Base-by-base conservation (phyloP, 148 eudicot genomes). In the Pharnaceum exiguum region DNA sequence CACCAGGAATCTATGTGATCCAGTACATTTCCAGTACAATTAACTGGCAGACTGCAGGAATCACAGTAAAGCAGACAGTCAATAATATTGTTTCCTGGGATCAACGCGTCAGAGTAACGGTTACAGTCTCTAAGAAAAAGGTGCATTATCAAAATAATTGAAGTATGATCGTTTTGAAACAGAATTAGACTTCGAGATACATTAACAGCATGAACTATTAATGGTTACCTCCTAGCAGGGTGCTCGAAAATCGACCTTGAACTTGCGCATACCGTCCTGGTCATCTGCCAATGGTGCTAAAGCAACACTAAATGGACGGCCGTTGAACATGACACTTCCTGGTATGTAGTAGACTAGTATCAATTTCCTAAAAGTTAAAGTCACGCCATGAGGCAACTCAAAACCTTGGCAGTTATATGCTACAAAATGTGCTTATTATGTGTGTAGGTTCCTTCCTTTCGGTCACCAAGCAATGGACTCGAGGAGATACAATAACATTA, bases 211-310 rank as follows among this genome's bases (percentile, higher is more conserved):
- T 27, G 13, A 13, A 21, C 7, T 17, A 6, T 0, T 18, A 10
- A 8, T 27, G 5, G n/a, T 46, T 16, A 0, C 6, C 23, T 12
- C 12, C 16, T 33, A 25, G n/a, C 64, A 71, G 70, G 66, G 46
- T 28, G 24, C 70, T 23, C 15, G 23, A 33, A 39, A 46, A 26
- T 72, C 81, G 9, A 74, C 84, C 25, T 51, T 88, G 67, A 67
- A 84, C 46, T 63, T 88, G 65, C 80, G 91, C 30, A 73, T 88
- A 51, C 96, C 91, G 39, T 24, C 58, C 10, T 88, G 96, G 96
- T 55, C 96, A 59, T 21, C 36, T 51, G 57, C 71, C 39, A 46
- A 37, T 43, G 81, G 79, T 37, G 73, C 75, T 18, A 75, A 65
- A 42, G 90, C 86, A 55, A 47, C 51, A 0, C 40, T 82, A n/a